Conservation (phyloP, 2,329 filamentous ascomycete species). For the Lachnellula occidentalis region DNA sequence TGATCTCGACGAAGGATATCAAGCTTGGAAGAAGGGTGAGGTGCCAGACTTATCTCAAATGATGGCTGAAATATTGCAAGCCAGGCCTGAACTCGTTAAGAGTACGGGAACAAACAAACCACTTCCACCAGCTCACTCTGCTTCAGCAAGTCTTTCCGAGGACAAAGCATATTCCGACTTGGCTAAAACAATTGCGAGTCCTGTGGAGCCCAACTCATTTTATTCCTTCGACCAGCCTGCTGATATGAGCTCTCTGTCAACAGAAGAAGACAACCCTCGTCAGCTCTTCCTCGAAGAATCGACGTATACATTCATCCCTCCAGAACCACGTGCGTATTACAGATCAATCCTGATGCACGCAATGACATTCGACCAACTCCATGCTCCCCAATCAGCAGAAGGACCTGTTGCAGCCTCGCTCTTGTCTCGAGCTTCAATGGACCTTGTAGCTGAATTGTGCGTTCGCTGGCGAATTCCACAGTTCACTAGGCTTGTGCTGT, state of each 20-base stretch:
- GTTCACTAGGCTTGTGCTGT: constrained; percentile 71
- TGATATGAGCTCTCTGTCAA: constrained; percentile 29
- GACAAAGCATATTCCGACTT: constrained; percentile 48
- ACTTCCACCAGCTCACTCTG: constrained; percentile 51
- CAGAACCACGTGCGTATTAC: constrained; percentile 77
- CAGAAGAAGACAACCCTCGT: constrained; percentile 26
- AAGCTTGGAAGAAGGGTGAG: constrained; percentile 88
- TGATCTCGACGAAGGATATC: constrained; percentile 80
- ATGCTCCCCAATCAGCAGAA: constrained; percentile 44
- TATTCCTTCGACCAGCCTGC: constrained; percentile 37
- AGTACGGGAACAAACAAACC: constrained; percentile 45
- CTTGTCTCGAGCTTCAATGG: constrained; percentile 72
- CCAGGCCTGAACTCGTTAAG: constrained; percentile 79
- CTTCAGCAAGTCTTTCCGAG: constrained; percentile 30
- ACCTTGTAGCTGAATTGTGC: constrained; percentile 79
- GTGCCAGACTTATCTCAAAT: constrained; percentile 82
- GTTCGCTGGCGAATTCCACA: constrained; percentile 85
- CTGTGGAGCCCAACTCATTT: constrained; percentile 34
- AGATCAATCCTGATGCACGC: constrained; percentile 75
- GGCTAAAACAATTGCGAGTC: constrained; percentile 44
- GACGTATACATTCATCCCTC: constrained; percentile 83
- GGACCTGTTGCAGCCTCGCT: constrained; percentile 38
- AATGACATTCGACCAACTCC: constrained; percentile 58
- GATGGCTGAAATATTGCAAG: constrained; percentile 85
- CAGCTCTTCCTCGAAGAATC: constrained; percentile 47